Evolutionary conservation across 1,284 basidiomycete genomes (phyloP).

Genomic region (Papiliotrema flavescens): DNA sequence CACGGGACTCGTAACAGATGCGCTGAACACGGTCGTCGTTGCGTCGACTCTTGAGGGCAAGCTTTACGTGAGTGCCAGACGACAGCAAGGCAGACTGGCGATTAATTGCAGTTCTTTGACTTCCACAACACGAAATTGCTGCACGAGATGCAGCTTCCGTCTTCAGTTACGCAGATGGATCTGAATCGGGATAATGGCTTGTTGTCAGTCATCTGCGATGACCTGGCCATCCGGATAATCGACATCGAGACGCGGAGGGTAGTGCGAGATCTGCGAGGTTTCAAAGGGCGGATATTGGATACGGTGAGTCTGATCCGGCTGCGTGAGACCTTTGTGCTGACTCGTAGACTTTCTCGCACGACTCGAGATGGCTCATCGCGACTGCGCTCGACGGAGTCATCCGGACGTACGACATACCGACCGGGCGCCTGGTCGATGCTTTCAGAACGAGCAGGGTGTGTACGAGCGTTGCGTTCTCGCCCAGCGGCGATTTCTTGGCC

Average conservation of each 20-base stretch:
- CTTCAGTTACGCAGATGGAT: constrained; percentile 65
- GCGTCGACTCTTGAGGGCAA: constrained; percentile 84
- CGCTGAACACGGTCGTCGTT: constrained; percentile 75
- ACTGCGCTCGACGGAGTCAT: constrained; percentile 87
- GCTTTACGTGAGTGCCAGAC: constrained; percentile 63
- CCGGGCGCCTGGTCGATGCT: constrained; percentile 84
- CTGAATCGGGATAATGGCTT: constrained; percentile 83
- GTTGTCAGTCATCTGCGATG: constrained; percentile 80
- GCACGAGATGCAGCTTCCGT: constrained; percentile 64
- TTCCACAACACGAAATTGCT: constrained; percentile 78
- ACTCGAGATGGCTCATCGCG: constrained; percentile 87
- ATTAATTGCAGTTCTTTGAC: constrained; percentile 78
- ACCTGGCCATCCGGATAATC: constrained; percentile 74
- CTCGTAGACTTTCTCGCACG: constrained; percentile 80
- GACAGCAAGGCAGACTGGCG: not conserved
- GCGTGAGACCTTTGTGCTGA: not conserved
- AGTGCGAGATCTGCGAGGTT: constrained; percentile 82
- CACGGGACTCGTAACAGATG: constrained; percentile 80
- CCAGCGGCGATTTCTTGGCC: constrained; percentile 92
- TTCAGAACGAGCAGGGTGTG: constrained; percentile 88
- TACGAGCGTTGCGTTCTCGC: constrained; percentile 87
- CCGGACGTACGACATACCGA: constrained; percentile 94
- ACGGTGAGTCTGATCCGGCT: constrained; percentile 55
- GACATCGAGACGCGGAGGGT: constrained; percentile 86
- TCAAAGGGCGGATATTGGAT: constrained; percentile 75